Base-by-base conservation (phyloP, 306 rosid species). In the Vigna radiata region DNA sequence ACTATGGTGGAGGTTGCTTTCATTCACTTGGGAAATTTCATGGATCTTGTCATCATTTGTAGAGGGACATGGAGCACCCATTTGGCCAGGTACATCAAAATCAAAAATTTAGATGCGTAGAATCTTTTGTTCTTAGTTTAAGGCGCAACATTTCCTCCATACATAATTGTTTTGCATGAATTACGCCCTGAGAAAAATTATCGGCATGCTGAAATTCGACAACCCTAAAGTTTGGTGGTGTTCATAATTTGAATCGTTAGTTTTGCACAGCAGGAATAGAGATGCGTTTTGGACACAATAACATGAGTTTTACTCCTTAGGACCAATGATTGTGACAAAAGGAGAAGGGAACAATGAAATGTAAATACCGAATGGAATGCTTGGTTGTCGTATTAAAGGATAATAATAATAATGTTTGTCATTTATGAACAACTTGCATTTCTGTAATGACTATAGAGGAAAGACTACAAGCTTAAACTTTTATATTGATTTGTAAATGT, bases 1-100 rank as follows among this genome's bases (percentile, higher is more conserved):
- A 82, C 85, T 5, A 14, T 25, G 37, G 0, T 65, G 41, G 77
- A 68, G 46, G 10, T 70, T 70, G 83, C 49, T 66, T 55, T 70
- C 31, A 37, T 62, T 77, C 74, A 29, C 56, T 70, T 33, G 66
- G 80, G 82, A 79, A 76, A 72, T 55, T 80, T 76, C 64, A 49
- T 72, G 77, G 80, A 62, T 68, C 44, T 41, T 72, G 73, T 33
- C 74, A 33, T 33, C 71, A 31, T 47, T 37, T 59, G 19, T 54
- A 27, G 66, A 14, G 25, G 19, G 66, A 70, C 54, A 50, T 29
- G 52, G 59, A 73, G 31, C 77, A 49, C 77, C 18, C 9, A 25
- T 68, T 70, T 77, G 58, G 74, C 73, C 16, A 49, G 77, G 15
- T 10, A 79, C 36, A 7, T 64, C 17, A 44, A 43, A 18, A 56